Percentiles rank a stretch among this genome's conserved stretches.
These are phyloP conservation scores for Cadophora sp. DNA, from an alignment of 2,329 filamentous ascomycete species.

Conservation along the genomic window DNA sequence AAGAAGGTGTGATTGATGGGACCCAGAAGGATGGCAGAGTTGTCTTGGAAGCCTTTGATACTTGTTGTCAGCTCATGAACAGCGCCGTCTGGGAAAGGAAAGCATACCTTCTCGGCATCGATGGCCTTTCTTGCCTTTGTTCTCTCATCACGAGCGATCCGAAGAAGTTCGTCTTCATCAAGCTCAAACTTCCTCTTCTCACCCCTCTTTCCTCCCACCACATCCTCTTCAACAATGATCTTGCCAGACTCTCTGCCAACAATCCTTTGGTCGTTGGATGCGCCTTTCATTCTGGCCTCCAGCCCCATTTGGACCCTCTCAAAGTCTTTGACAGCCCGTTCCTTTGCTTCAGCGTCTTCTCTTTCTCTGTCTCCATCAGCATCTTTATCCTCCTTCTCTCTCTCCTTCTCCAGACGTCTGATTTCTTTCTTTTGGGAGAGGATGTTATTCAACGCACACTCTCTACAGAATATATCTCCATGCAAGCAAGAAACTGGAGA, in stretches of 20 bases:
- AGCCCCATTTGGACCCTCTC: constrained; percentile 81
- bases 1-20: constrained; percentile 78
- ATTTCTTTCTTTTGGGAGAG: constrained; percentile 91
- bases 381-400: constrained; percentile 67
- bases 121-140: constrained; percentile 73
- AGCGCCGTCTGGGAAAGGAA: constrained; percentile 16
- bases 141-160: constrained; percentile 73
- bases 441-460: constrained; percentile 92
- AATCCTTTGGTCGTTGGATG: constrained; percentile 44
- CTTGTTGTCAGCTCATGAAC: constrained; percentile 6
- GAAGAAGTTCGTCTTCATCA: constrained; percentile 76
- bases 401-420: constrained; percentile 75
- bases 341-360: constrained; percentile 72
- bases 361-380: constrained; percentile 63
- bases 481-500: constrained; percentile 83
- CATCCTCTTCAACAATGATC: constrained; percentile 50
- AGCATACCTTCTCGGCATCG: constrained; percentile 71
- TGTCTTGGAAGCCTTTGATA: constrained; percentile 62
- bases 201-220: constrained; percentile 47
- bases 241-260: constrained; percentile 52
- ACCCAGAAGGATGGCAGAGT: constrained; percentile 91
- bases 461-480: constrained; percentile 93
- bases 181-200: constrained; percentile 80
- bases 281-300: constrained; percentile 47
- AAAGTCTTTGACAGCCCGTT: constrained; percentile 79